Base-by-base conservation (phyloP, 345 rosid genomes). In the Capsella bursapastoris region DNA sequence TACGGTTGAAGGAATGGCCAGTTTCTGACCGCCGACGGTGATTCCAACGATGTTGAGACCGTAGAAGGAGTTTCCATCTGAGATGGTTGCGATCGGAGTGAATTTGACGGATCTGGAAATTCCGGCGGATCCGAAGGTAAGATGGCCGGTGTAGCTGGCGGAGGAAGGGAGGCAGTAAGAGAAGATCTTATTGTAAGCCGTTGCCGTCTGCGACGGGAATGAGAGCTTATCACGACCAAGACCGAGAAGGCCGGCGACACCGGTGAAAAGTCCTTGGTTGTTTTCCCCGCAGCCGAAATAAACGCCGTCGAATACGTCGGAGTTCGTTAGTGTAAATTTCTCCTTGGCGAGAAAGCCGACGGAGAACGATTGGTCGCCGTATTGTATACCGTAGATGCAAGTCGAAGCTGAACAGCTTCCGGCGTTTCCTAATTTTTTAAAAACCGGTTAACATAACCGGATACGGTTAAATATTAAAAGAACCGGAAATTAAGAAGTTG, bases 111-210 rank as follows among this genome's bases (percentile, higher is more conserved):
- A 68, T 4, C 72, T 66, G 1, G 90, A 83, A 32, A 66, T 31
- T 63, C 72, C 63, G 37, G 86, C 79, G 34, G 73, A 59, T 62
- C 95, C 95, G 58, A 94, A 90, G 2, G 85, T 82, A 75, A 94
- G 89, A 83, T 84, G 87, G 1, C 98, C 98, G 8, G 88, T 85
- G 55, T 83, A 66, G 83, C 83, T 70, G 2, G 90, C 0, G 25
- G 95, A 77, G 4, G 98, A 87, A 0, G 98, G 97, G 3, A 94
- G 86, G 52, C 98, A 94, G 35, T 94, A 91, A 35, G 98, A 91
- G 83, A 94, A 94, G 56, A 87, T 25, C 37, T 86, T 84, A 35
- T 83, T 85, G 83, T 88, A 94, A 15, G 81, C 82, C 1, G 51
- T 4, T 2, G 88, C 84, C 0, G 93, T 87, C 78, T 94, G 98